phyloP scores from a whole-genome alignment of 305 asterid genomes.

The Stenogyne calaminthoides region DNA sequence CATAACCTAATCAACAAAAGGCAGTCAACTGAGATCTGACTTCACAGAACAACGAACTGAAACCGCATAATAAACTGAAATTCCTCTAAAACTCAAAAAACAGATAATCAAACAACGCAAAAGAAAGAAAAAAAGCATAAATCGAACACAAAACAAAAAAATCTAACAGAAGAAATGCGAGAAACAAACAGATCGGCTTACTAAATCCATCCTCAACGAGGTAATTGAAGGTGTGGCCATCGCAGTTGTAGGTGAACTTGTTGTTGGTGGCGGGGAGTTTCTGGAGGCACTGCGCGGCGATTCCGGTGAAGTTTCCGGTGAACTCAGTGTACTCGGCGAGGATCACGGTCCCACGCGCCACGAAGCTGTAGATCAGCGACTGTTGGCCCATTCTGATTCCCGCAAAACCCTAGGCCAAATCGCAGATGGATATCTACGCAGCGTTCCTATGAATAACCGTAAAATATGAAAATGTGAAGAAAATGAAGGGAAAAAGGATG shows the following conservation, averaged over 20 bases:
- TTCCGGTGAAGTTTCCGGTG: slow-evolving; percentile 74
- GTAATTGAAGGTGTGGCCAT: slow-evolving; percentile 71
- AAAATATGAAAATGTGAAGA: slow-evolving; percentile 9
- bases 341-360: slow-evolving; percentile 77
- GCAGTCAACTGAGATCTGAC: slow-evolving; percentile 39
- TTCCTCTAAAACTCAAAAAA: slow-evolving; percentile 7
- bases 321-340: slow-evolving; percentile 76
- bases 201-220: slow-evolving; percentile 79
- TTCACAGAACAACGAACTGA: not conserved
- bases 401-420: slow-evolving; percentile 41
- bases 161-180: not conserved
- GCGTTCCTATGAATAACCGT: slow-evolving; percentile 11
- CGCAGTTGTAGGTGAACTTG: slow-evolving; percentile 82
- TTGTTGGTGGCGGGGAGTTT: slow-evolving; percentile 77
- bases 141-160: no score
- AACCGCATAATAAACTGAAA: slow-evolving; percentile 13
- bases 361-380: slow-evolving; percentile 84
- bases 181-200: slow-evolving; percentile 44
- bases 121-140: not conserved
- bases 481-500: not conserved
- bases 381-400: slow-evolving; percentile 61
- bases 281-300: slow-evolving; percentile 83
- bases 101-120: not conserved
- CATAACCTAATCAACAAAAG: slow-evolving; percentile 15
- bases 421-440: not conserved